Evolutionary conservation across 805 yeast genomes (phyloP).

Genomic region (baker's yeast (Saccharomyces cerevisiae)): DNA sequence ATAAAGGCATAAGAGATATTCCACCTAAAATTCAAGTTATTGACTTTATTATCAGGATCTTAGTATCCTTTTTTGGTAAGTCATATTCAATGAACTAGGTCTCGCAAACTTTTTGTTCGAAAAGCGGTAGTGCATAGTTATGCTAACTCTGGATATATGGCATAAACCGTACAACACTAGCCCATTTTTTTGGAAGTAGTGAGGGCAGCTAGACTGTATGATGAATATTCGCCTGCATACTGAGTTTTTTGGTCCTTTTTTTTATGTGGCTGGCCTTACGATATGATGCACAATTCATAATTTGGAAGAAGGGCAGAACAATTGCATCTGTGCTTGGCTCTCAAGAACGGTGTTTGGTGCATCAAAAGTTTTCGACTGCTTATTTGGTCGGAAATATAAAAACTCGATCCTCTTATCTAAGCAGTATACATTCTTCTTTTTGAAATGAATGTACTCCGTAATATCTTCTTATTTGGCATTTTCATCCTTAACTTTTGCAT

Average conservation of each 20-base stretch:
- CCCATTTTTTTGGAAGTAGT: too few relatives aligned
- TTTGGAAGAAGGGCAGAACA: constrained; percentile 13
- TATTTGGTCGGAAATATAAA: constrained; percentile 7
- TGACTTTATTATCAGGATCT: constrained; percentile 8
- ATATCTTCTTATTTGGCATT: background rate
- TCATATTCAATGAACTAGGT: background rate
- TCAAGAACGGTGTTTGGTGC: background rate
- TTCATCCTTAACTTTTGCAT: background rate
- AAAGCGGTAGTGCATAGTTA: too few relatives aligned
- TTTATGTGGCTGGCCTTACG: background rate
- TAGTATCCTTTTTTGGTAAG: constrained; percentile 8
- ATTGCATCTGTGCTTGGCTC: constrained; percentile 9
- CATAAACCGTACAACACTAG: too few relatives aligned
- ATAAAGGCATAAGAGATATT: too few relatives aligned
- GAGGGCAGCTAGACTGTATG: too few relatives aligned
- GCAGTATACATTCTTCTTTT: constrained; percentile 7
- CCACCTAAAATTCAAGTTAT: background rate
- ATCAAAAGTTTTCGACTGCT: constrained; percentile 9
- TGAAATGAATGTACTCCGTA: background rate
- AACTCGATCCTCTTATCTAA: constrained; percentile 3
- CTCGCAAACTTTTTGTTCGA: too few relatives aligned
- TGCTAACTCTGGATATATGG: too few relatives aligned
- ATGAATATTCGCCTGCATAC: background rate
- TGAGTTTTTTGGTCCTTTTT: background rate
- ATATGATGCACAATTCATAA: background rate